These are phyloP conservation scores for Elasticomyces elasticus DNA, from an alignment of 495 filamentous ascomycete species.

Conservation along the genomic window DNA sequence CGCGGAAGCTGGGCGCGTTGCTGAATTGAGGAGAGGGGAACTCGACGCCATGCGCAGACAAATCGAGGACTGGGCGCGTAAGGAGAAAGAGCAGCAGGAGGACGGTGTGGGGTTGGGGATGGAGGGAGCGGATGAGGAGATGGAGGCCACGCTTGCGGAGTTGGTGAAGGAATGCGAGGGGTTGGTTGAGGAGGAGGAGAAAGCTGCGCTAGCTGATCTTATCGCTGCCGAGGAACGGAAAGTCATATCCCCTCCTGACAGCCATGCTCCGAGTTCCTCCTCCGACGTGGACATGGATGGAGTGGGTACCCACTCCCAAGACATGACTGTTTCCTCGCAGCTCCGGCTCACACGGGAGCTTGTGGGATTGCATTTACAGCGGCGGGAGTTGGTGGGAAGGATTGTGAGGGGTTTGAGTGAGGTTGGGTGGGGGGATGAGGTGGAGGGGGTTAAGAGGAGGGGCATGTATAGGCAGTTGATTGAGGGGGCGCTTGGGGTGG, in stretches of 20 bases:
- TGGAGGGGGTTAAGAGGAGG: slow-evolving; percentile 14
- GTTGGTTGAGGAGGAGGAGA: slow-evolving; percentile 55
- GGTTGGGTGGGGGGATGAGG: slow-evolving; percentile 21
- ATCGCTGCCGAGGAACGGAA: not conserved
- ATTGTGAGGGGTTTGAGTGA: slow-evolving; percentile 27
- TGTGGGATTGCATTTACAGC: slow-evolving; percentile 24
- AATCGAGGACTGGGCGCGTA: slow-evolving; percentile 41
- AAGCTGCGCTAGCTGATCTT: slow-evolving; percentile 10
- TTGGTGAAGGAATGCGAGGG: slow-evolving; percentile 56
- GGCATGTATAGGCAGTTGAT: slow-evolving; percentile 33
- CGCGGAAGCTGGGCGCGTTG: slow-evolving; percentile 47
- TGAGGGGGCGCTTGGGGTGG: slow-evolving; percentile 31
- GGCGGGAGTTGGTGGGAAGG: slow-evolving; percentile 23
- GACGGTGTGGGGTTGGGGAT: slow-evolving; percentile 36
- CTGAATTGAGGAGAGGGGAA: slow-evolving; percentile 45
- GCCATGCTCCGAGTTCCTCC: no score
- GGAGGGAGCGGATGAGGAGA: slow-evolving; percentile 56
- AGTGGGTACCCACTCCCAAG: not conserved
- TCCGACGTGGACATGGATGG: not conserved
- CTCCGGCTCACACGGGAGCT: no score
- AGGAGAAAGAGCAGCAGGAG: slow-evolving; percentile 31
- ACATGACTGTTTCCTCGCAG: no score
- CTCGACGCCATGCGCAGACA: slow-evolving; percentile 40
- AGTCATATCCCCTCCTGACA: not conserved
- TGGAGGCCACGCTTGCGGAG: slow-evolving; percentile 49